Conservation (phyloP, 192 early-diverging fungal species). For the Spizellomyces punctatus region DNA sequence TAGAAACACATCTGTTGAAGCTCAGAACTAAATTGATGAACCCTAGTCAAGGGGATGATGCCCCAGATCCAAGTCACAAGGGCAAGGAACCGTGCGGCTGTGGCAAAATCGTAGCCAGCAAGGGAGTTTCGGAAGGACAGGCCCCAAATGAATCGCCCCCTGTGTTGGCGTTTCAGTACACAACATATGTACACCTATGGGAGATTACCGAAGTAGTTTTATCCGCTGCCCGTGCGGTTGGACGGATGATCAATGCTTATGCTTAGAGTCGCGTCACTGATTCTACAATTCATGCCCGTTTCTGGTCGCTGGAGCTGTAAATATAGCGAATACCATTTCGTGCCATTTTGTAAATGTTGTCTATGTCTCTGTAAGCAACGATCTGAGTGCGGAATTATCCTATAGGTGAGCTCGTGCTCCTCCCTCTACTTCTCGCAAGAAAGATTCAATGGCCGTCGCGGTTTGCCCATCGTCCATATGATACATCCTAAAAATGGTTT, state of each 20-base stretch:
- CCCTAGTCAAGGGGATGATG: background rate
- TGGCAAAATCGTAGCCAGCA: background rate
- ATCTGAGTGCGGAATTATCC: too few species aligned
- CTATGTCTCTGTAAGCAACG: too few species aligned
- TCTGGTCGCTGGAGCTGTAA: too few species aligned
- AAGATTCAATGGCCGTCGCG: background rate
- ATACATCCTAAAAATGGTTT: conserved; percentile 9
- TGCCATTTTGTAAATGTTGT: too few species aligned
- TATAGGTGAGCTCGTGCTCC: too few species aligned
- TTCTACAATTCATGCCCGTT: too few species aligned
- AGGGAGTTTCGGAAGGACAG: background rate
- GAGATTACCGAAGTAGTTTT: conserved; percentile 30
- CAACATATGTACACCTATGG: conserved; percentile 18
- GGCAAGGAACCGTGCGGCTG: background rate
- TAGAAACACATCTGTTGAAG: conserved; percentile 27
- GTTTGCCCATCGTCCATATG: conserved; percentile 20
- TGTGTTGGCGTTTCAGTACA: conserved; percentile 24
- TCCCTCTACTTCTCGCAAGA: background rate
- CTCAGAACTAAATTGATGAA: conserved; percentile 10
- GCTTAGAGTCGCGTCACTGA: background rate
- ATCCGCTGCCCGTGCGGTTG: conserved; percentile 20
- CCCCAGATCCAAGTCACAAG: background rate
- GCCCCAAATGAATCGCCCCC: background rate
- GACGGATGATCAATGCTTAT: conserved; percentile 17
- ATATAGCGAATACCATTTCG: too few species aligned